Evolutionary conservation across 352 stramenopile species (phyloP).

Genomic region (Phytophthora ramorum): DNA sequence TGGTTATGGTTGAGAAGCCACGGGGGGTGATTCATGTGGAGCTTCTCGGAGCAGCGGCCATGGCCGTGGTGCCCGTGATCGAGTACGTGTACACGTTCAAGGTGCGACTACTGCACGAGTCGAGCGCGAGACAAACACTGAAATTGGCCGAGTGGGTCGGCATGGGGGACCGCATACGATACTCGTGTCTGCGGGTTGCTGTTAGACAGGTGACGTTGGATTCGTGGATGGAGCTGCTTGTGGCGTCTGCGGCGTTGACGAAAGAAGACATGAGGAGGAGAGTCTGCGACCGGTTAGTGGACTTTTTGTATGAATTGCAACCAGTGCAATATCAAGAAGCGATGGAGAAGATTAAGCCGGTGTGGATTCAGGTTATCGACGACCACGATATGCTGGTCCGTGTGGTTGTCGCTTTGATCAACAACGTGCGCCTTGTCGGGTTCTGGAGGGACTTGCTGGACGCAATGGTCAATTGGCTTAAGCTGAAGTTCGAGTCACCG

Average conservation of each 20-base stretch:
- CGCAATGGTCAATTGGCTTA: slow-evolving; percentile 49
- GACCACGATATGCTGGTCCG: slow-evolving; percentile 44
- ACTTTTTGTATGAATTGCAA: slow-evolving; percentile 40
- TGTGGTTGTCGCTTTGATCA: slow-evolving; percentile 47
- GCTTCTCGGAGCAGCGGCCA: slow-evolving; percentile 33
- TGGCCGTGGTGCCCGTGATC: slow-evolving; percentile 47
- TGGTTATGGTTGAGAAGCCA: not conserved
- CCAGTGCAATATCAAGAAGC: slow-evolving; percentile 31
- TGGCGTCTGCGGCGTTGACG: slow-evolving; percentile 25
- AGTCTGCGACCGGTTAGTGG: slow-evolving; percentile 42
- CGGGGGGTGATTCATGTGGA: slow-evolving; percentile 45
- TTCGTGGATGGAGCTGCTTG: slow-evolving; percentile 58
- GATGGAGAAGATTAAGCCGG: slow-evolving; percentile 41
- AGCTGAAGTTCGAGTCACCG: slow-evolving; percentile 16
- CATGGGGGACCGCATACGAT: slow-evolving; percentile 45
- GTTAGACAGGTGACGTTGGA: slow-evolving; percentile 34
- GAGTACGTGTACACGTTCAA: slow-evolving; percentile 64
- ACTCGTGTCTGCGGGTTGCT: slow-evolving; percentile 35
- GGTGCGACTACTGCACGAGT: slow-evolving; percentile 35
- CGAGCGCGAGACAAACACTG: slow-evolving; percentile 40
- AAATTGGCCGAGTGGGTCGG: slow-evolving; percentile 51
- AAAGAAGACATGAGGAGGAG: slow-evolving; percentile 21
- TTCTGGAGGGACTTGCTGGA: slow-evolving; percentile 53
- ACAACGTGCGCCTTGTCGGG: slow-evolving; percentile 39
- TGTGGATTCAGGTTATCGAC: slow-evolving; percentile 40